Evolutionary conservation across 352 stramenopile species (phyloP), one percentile per base, ranked within the genome.

Genomic region (Pythium sp.): DNA sequence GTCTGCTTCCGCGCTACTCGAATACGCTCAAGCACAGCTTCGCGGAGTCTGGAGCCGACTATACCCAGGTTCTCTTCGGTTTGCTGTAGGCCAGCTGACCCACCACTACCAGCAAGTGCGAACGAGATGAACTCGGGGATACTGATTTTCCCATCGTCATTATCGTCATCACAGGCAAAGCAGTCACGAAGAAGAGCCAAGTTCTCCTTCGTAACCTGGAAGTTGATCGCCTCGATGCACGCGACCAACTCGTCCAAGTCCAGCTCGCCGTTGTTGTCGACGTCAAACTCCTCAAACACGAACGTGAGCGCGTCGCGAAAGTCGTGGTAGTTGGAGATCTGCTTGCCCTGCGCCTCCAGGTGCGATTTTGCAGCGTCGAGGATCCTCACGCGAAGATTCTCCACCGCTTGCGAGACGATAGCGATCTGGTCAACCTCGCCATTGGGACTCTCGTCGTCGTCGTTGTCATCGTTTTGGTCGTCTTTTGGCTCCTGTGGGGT

Each of bases 61-160:
- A 91, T 72, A 2, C 82, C 83, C 34, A 93, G 68, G 38, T 51
- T 66, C 43, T 68, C 67, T 8, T 22, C 28, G 14, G 24, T 36
- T 2, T 77, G 20, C n/a, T 8, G 7, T 7, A 26, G 55, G 4
- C 30, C 56, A 47, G 32, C n/a, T 6, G 32, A 43, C 2, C 30
- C 30, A 11, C 18, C 71, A 1, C 66, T 47, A 46, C 72, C 57
- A 64, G 77, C 72, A 1, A 94, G 68, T 9, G 87, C 79, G 61
- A 94, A 94, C 3, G 86, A 91, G 41, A 91, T 87, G 67, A 92
- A 92, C 62, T 94, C 84, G 4, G 71, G 63, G 15, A 91, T 89
- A 26, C 78, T 78, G 12, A 94, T 60, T 22, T 58, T 77, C n/a
- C 60, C 28, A 43, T 41, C 81, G 6, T 67, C 71, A 8, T 61